Conservation (phyloP, 1,284 basidiomycete genomes). For the Phlebopus sp. region DNA sequence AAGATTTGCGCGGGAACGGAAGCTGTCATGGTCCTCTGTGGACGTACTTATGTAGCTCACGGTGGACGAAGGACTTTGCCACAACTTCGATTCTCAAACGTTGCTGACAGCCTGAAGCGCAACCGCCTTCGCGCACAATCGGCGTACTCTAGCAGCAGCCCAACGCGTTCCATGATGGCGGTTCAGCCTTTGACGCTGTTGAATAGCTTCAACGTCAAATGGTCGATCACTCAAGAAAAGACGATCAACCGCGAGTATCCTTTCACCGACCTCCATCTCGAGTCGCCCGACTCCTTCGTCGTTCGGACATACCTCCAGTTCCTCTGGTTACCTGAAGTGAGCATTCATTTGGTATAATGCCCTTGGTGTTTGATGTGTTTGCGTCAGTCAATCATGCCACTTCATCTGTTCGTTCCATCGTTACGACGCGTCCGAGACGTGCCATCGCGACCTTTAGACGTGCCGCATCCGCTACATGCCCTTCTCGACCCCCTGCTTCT, state of each 20-base stretch:
- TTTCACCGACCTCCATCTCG: conserved; percentile 37
- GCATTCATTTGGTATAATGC: background rate
- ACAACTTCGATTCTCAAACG: too few species aligned
- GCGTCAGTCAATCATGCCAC: conserved; percentile 66
- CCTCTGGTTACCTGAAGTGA: conserved; percentile 72
- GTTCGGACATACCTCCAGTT: conserved; percentile 64
- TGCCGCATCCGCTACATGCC: conserved; percentile 52
- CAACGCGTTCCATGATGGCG: conserved; percentile 6
- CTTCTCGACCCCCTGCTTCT: conserved; percentile 58
- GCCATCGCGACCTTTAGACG: conserved; percentile 15
- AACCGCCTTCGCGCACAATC: too few species aligned
- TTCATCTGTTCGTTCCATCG: conserved; percentile 52
- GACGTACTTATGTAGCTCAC: too few species aligned
- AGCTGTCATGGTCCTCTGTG: too few species aligned
- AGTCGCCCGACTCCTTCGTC: conserved; percentile 46
- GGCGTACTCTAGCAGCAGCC: too few species aligned
- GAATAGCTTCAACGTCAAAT: conserved; percentile 27
- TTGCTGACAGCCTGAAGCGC: too few species aligned
- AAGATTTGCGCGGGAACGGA: too few species aligned
- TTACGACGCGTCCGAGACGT: conserved; percentile 45
- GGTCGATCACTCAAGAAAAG: conserved; percentile 53
- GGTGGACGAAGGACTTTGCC: too few species aligned
- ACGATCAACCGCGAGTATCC: conserved; percentile 47
- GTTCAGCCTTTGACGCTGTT: conserved; percentile 22
- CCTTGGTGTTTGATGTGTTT: conserved; percentile 13